These are phyloP conservation scores for Endoconidiophora laricicola DNA, from an alignment of 2,329 filamentous ascomycete genomes.

Conservation along the genomic window DNA sequence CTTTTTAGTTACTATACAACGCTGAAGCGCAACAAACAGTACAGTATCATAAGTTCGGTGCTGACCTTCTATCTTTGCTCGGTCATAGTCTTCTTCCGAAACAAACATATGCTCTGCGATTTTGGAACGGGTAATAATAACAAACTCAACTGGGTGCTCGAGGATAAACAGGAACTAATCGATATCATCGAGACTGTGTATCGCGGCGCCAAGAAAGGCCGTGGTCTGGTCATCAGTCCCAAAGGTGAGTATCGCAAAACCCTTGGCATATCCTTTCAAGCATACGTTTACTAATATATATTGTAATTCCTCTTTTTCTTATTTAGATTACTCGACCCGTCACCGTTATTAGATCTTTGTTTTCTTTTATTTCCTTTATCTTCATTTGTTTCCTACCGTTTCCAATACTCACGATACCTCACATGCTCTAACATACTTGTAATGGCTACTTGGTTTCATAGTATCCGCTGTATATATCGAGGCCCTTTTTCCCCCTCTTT, in stretches of 20 bases:
- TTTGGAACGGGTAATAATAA: conserved; percentile 98
- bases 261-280: not conserved
- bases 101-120: conserved; percentile 98
- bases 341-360: conserved; percentile 20
- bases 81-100: conserved; percentile 57
- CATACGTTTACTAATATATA: not conserved
- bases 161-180: conserved; percentile 96
- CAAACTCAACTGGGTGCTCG: conserved; percentile 83
- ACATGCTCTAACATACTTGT: not conserved
- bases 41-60: not conserved
- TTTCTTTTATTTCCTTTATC: not conserved
- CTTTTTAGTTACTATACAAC: conserved; percentile 35
- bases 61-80: not conserved
- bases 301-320: not conserved
- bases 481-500: no score
- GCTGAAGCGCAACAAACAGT: not conserved
- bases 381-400: not conserved
- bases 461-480: no score
- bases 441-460: not conserved
- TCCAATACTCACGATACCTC: not conserved
- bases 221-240: conserved; percentile 88
- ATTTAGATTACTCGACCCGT: conserved; percentile 22
- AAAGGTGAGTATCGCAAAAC: conserved; percentile 37
- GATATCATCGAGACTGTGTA: conserved; percentile 98
- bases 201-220: conserved; percentile 92